Percentiles rank a stretch among this genome's conserved stretches.
Conservation (phyloP, 768 basidiomycete species). For the Mrakia hoshinonis region DNA sequence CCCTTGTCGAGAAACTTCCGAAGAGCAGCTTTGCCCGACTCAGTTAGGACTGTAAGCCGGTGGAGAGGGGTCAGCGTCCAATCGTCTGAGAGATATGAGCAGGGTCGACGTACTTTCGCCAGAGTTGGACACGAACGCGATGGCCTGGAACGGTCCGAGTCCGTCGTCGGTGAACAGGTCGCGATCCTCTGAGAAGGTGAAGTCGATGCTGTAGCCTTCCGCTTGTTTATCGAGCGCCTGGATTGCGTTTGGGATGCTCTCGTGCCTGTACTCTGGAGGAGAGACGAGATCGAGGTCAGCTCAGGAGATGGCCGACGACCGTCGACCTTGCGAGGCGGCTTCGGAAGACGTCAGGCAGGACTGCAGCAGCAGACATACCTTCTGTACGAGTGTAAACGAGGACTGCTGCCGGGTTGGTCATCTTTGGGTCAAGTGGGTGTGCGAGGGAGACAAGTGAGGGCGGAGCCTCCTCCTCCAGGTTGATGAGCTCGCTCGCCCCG, state of each 20-base stretch:
- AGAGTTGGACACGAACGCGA: conserved; percentile 62
- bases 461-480: too few species aligned
- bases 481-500: too few species aligned
- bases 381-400: conserved; percentile 28
- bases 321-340: too few species aligned
- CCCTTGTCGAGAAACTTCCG: conserved; percentile 58
- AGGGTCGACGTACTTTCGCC: conserved; percentile 51
- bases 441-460: too few species aligned
- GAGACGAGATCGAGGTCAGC: conserved; percentile 39
- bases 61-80: not conserved
- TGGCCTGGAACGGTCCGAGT: conserved; percentile 53
- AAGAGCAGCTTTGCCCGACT: conserved; percentile 53
- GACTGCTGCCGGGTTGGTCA: not conserved
- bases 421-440: too few species aligned
- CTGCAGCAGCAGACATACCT: not conserved
- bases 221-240: conserved; percentile 46
- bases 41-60: conserved; percentile 50
- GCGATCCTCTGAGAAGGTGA: conserved; percentile 60
- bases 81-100: not conserved
- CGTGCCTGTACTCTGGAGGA: conserved; percentile 59
- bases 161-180: conserved; percentile 51
- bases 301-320: not conserved
- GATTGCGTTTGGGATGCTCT: conserved; percentile 65
- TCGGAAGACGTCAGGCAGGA: not conserved
- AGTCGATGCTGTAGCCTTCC: conserved; percentile 48